Conservation (phyloP, 441 rosid genomes). For the California macrophylla region DNA sequence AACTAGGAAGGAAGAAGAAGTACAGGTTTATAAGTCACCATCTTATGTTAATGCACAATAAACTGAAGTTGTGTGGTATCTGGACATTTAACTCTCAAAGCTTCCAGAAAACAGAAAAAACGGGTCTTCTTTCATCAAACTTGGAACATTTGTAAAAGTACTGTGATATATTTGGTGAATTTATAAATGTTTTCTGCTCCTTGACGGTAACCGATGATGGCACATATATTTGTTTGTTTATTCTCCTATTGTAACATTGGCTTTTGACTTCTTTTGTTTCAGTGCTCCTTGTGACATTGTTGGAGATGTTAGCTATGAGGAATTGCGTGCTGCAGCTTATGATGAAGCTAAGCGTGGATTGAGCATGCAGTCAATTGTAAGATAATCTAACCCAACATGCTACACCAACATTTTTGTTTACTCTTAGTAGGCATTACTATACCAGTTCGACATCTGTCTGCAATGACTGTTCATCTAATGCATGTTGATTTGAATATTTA, state of each 20-base stretch:
- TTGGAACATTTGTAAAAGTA: not conserved
- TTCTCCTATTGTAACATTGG: not conserved
- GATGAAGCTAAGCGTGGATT: constrained; percentile 67
- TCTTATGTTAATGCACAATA: too few species aligned
- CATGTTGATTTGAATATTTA: not conserved
- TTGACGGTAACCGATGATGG: not conserved
- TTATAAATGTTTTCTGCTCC: not conserved
- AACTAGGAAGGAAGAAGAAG: not conserved
- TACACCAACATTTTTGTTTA: not conserved
- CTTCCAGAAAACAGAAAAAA: not conserved
- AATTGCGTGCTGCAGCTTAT: constrained; percentile 68
- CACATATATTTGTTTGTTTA: not conserved
- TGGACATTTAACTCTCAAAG: not conserved
- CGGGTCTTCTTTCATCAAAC: not conserved
- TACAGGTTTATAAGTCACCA: not conserved
- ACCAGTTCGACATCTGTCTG: not conserved
- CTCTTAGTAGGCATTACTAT: not conserved
- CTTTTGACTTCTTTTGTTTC: constrained; percentile 14
- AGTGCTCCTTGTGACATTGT: constrained; percentile 66
- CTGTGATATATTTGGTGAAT: not conserved
- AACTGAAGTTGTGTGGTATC: too few species aligned
- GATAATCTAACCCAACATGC: constrained; percentile 20
- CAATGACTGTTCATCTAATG: not conserved
- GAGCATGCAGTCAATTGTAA: constrained; percentile 76
- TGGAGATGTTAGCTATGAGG: constrained; percentile 78